Evolutionary conservation across 805 yeast species (phyloP), one percentile per base, ranked within the genome.

Genomic region (Pichia exigua): DNA sequence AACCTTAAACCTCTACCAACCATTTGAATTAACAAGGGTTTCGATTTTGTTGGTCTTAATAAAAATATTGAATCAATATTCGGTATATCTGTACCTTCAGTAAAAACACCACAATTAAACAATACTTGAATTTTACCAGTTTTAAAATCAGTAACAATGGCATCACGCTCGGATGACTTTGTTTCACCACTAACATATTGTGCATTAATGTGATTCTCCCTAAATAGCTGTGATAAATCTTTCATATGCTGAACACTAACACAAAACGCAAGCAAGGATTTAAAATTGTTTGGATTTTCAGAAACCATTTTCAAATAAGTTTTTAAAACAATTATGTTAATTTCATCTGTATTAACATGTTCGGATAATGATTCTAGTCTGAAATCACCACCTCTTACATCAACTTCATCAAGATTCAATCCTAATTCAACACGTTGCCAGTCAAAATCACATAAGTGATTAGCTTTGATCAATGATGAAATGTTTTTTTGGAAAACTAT

Each of bases 51-150:
- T 1, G 97, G 96, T 35, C 97, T 70, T 4, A 87, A 86, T 32
- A 91, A 65, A 28, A 91, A 72, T 13, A 91, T 70, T 30, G 89
- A 82, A 61, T 91, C 97, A 51, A 90, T 85, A 54, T 82, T 82
- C 3, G 97, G 97, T 20, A 92, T 82, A 68, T 91, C 97, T 0
- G 97, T 89, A 0, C 98, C 98, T 65, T 91, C 98, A 0, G 96
- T 91, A 59, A 92, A 84, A 7, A 91, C 87, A 18, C 86, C 88
- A 64, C 96, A 94, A 62, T 92, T 92, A 69, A 94, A 76, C 30
- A 91, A 67, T 0, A 92, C 95, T 5, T 83, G 79, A 20, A 87
- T 73, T 17, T 74, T 62, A 0, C 94, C 90, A 0, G 67, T 58
- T 54, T 73, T 76, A 62, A 91, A 92, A 38, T 77, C 82, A 7